Base-by-base conservation (phyloP, 192 early-diverging fungal species). In the Entomortierella beljakovae region DNA sequence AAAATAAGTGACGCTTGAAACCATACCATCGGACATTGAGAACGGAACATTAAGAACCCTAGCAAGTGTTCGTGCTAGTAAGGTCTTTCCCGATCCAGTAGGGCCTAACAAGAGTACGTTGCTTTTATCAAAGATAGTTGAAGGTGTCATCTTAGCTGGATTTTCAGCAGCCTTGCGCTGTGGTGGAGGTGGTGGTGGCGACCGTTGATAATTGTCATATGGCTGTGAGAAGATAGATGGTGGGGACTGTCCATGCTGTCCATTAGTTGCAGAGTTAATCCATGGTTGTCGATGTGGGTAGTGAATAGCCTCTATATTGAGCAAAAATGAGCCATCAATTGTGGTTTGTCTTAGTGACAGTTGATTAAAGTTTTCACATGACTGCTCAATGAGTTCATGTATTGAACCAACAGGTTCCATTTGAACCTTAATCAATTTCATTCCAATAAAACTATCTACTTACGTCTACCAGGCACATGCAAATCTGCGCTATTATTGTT, bases 51-150 rank as follows among this genome's bases (percentile, higher is more conserved):
- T 87, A 22, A 96, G 86, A 1, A 95, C 84, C 61, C 95, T 88
- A 23, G 95, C 94, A 35, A 94, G 79, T 18, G 95, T 96, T 57
- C 90, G 89, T 8, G 92, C 93, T 25, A 95, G 73, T 32, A 96
- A 82, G 10, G 95, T 96, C 77, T 96, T 94, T 57, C 94, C 95
- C 4, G 92, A 94, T 0, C 95, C 95, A 0, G 94, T 95, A 1
- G 95, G 95, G 2, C 95, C 95, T 33, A 96, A 70, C 54, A 96
- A 71, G 20, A 96, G 82, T 6, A 96, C 92, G 55, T 96, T 96
- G 84, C 95, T 97, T 79, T 97, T 97, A 42, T 97, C 95, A 46
- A 94, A 88, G 56, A 90, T 82, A 0, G 92, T 91, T 4, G 67
- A 31, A 48, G 74, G 75, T 43, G 61, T 26, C n/a, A n/a, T n/a